phyloP scores from a whole-genome alignment of 345 rosid genomes.

The Nephelium lappaceum region DNA sequence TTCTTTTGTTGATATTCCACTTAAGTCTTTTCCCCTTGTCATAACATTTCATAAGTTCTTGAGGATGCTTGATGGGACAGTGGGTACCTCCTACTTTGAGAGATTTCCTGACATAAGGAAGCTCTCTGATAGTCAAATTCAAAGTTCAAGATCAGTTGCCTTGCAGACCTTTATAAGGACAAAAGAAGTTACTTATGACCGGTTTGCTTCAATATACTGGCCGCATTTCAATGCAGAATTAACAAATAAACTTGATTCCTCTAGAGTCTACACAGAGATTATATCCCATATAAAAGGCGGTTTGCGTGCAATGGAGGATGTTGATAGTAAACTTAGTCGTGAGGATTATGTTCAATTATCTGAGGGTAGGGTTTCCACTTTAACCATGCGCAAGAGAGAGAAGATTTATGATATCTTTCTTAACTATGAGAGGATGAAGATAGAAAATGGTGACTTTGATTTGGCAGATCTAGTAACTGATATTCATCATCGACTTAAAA shows the following conservation, averaged over 20 bases:
- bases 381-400: slow-evolving; percentile 32
- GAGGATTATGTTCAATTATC: slow-evolving; percentile 40
- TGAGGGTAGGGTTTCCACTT: slow-evolving; percentile 39
- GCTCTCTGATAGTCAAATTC: slow-evolving; percentile 20
- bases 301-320: slow-evolving; percentile 22
- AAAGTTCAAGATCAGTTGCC: slow-evolving; percentile 26
- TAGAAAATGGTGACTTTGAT: slow-evolving; percentile 47
- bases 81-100: slow-evolving; percentile 51
- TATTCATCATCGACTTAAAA: slow-evolving; percentile 46
- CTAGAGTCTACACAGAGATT: slow-evolving; percentile 56
- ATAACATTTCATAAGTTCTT: slow-evolving; percentile 56
- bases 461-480: slow-evolving; percentile 62
- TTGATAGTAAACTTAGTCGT: slow-evolving; percentile 36
- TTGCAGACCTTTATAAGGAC: slow-evolving; percentile 37
- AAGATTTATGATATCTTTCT: slow-evolving; percentile 42
- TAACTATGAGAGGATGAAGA: slow-evolving; percentile 51
- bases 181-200: slow-evolving; percentile 50
- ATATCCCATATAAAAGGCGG: slow-evolving; percentile 61
- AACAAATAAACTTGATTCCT: slow-evolving; percentile 46
- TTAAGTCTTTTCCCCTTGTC: slow-evolving; percentile 45
- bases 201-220: slow-evolving; percentile 53
- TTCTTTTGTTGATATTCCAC: slow-evolving; percentile 40
- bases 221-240: slow-evolving; percentile 43
- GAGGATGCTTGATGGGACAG: slow-evolving; percentile 60
- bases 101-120: slow-evolving; percentile 43